Base-by-base conservation (phyloP, 331 rosid genomes). In the Quercus lobata region DNA sequence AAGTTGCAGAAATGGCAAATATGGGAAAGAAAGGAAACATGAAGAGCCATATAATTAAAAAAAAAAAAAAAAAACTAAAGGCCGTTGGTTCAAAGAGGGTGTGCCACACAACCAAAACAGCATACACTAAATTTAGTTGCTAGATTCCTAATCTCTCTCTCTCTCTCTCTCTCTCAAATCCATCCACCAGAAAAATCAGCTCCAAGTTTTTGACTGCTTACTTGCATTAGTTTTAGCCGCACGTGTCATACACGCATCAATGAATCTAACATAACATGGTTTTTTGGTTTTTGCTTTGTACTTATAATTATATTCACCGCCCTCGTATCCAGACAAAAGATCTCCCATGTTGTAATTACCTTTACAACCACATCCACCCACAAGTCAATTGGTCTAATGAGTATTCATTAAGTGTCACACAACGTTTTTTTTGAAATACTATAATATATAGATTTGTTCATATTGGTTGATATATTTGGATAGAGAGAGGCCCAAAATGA, bases 131-230 rank as follows among this genome's bases (percentile, higher is more conserved):
- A 56, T 75, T 58, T 69, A 69, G 73, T 63, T 2, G 22, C 72
- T 17, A 32, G 37, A 68, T 68, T 68, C 35, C 27, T 22, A 5
- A 46, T 21, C 2, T 41, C 46, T 9, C 46, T 6, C 37, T 27
- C 25, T 25, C n/a, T n/a, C n/a, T n/a, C 29, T 34, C 41, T 41
- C 46, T 41, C 46, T 41, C 46, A 11, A 41, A 8, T 41, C 25
- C 24, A 1, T 15, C 49, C 29, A 0, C 46, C 58, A 63, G 72
- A 46, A 76, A 52, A 75, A 21, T 61, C 27, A 30, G 83, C 74
- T 18, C 12, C 5, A n/a, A 41, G 4, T 18, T 70, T 21, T 79
- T 83, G 87, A 83, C 78, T 79, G 46, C 12, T 41, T 8, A 8
- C 12, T 41, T 41, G 12, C 27, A 25, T 27, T 27, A 12, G 2